These are phyloP conservation scores for Angomonas ambiguus DNA, from an alignment of 208 protist species.

Conservation along the genomic window DNA sequence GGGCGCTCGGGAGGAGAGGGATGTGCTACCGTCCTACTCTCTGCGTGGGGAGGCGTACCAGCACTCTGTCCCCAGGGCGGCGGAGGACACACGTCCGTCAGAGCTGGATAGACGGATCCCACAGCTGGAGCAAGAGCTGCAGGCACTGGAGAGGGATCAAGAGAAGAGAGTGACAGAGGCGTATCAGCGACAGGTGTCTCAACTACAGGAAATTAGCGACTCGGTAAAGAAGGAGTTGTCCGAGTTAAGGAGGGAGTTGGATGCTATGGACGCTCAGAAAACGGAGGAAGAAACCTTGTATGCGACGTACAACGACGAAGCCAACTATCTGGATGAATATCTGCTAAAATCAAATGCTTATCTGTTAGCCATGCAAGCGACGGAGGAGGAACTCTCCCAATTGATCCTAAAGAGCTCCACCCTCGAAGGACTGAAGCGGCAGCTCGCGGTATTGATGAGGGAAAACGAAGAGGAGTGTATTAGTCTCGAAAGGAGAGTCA, in stretches of 20 bases:
- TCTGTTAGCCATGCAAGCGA: background rate
- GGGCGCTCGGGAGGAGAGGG: background rate
- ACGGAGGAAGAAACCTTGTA: background rate
- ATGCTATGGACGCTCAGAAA: background rate
- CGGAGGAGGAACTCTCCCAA: background rate
- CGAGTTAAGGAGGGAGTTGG: background rate
- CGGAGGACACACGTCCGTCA: background rate
- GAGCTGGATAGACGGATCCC: background rate
- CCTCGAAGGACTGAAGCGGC: conserved; percentile 3
- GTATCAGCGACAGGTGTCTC: background rate
- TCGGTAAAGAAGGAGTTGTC: background rate
- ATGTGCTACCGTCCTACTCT: background rate
- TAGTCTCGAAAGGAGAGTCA: background rate
- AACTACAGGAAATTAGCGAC: background rate
- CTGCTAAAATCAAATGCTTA: conserved; percentile 5
- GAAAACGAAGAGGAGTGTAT: background rate
- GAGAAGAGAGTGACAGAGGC: background rate
- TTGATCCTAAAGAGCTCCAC: background rate
- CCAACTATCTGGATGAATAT: background rate
- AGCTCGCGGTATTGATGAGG: background rate
- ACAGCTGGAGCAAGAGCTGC: background rate
- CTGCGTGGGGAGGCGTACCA: background rate
- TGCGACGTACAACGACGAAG: background rate
- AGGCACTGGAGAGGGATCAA: background rate
- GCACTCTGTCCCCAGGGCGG: background rate